Conservation (phyloP, 495 filamentous ascomycete species). For the Cercophora newfieldiana region DNA sequence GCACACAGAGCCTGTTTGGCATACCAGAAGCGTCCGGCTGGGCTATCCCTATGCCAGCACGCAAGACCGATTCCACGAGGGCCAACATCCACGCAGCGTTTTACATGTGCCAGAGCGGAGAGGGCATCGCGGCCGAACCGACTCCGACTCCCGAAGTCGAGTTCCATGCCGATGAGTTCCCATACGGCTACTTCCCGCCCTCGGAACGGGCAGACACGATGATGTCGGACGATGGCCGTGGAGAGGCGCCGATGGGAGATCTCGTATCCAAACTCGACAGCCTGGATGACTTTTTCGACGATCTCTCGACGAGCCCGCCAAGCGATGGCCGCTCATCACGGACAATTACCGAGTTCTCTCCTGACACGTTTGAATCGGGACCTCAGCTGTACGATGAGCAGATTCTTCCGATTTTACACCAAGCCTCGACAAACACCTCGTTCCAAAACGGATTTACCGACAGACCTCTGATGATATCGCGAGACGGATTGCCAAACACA, state of each 20-base stretch:
- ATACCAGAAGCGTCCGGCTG: slow-evolving; percentile 95
- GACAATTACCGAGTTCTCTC: slow-evolving; percentile 62
- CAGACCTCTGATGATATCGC: slow-evolving; percentile 52
- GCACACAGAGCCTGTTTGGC: slow-evolving; percentile 89
- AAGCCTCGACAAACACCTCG: slow-evolving; percentile 64
- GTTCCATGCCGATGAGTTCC: slow-evolving; percentile 88
- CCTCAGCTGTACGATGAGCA: slow-evolving; percentile 93
- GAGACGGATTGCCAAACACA: slow-evolving; percentile 49
- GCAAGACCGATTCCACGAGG: slow-evolving; percentile 78
- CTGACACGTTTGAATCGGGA: slow-evolving; percentile 66
- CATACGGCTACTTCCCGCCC: slow-evolving; percentile 72
- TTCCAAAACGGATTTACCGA: slow-evolving; percentile 90
- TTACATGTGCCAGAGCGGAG: slow-evolving; percentile 70
- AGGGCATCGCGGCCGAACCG: slow-evolving; percentile 61
- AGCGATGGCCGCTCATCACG: slow-evolving; percentile 60
- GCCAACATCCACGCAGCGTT: slow-evolving; percentile 96
- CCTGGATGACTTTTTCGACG: slow-evolving; percentile 92
- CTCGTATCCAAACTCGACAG: slow-evolving; percentile 89
- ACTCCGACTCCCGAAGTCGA: slow-evolving; percentile 80
- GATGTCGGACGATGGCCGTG: slow-evolving; percentile 82
- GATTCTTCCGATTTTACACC: slow-evolving; percentile 85
- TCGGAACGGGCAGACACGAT: slow-evolving; percentile 76
- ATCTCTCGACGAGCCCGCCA: slow-evolving; percentile 52
- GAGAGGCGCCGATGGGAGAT: slow-evolving; percentile 71
- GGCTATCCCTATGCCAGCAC: slow-evolving; percentile 92